Base-by-base conservation (phyloP, 108 stramenopile genomes). In the Cyclotella cryptica region DNA sequence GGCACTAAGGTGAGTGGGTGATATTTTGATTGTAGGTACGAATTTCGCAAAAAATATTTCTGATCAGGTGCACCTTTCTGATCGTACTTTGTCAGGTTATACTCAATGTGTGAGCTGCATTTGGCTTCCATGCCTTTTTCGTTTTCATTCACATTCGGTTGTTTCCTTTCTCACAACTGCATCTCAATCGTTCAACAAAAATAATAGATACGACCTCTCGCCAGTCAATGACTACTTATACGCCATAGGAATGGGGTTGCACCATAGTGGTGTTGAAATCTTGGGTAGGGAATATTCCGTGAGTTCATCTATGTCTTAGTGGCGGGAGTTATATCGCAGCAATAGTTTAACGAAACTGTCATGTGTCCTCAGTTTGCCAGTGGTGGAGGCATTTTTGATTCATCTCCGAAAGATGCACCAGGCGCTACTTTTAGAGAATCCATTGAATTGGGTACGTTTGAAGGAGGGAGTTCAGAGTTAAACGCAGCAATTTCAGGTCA, bases 221-320 rank as follows among this genome's bases (percentile, higher is more conserved):
- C 90, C 90, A 17, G 87, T 81, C 21, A 97, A 97, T 77, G 95
- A 94, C 45, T 82, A 61, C 45, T 46, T 82, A 4, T 76, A 82
- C 57, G 78, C 90, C 13, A 53, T 94, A 14, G 97, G 97, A 3
- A 84, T 96, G 66, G 97, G 94, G 13, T 49, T 95, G 13, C 91
- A 98, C 74, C 97, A 98, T 74, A 86, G 86, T 17, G 97, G 97
- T 57, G 84, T 98, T 10, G 94, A 97, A 77, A 87, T 97, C 21
- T 57, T 62, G 46, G 93, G 96, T 1, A 69, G 52, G 24, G 97
- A 97, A 72, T 96, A 95, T 67, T 82, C 84, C 22, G 60, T 62
- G 60, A 62, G 60, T 62, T 62, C 39, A 3, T 0, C 1, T 13
- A 24, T 58, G 19, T 58, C 3, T 8, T 17, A n/a, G 11, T 19